Conservation (phyloP, 257 asterid species). For the Solanum chilense region DNA sequence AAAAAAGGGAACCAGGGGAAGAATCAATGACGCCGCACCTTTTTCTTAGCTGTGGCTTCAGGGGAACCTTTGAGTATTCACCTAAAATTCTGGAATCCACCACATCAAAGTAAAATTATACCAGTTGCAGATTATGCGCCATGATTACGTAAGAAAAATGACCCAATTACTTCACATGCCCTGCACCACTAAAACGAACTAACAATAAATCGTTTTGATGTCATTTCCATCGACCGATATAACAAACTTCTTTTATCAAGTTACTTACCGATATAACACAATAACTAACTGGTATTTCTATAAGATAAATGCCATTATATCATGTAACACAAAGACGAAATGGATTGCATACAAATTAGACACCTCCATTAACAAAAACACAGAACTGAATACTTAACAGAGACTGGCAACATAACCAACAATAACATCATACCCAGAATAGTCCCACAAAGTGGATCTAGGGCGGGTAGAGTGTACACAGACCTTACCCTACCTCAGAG, state of each 20-base stretch:
- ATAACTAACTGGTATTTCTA: not conserved
- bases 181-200: not conserved
- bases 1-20: not conserved
- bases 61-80: slow-evolving; percentile 54
- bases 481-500: not conserved
- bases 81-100: slow-evolving; percentile 44
- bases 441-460: not conserved
- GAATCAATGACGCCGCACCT: not conserved
- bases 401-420: not conserved
- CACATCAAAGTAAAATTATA: slow-evolving; percentile 1
- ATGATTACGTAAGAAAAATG: not conserved
- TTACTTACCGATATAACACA: not conserved
- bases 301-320: not conserved
- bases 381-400: not conserved
- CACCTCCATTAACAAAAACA: not conserved
- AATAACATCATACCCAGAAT: not conserved
- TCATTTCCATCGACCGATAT: not conserved
- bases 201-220: not conserved
- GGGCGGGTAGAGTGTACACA: not conserved
- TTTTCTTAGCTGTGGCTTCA: slow-evolving; percentile 31
- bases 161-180: not conserved
- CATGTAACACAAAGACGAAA: not conserved
- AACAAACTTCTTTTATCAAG: not conserved
- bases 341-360: not conserved
- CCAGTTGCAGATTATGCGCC: not conserved